Base-by-base conservation (phyloP, 1,139 yeast genomes). In the Hemisphaericaspora subhashii region DNA sequence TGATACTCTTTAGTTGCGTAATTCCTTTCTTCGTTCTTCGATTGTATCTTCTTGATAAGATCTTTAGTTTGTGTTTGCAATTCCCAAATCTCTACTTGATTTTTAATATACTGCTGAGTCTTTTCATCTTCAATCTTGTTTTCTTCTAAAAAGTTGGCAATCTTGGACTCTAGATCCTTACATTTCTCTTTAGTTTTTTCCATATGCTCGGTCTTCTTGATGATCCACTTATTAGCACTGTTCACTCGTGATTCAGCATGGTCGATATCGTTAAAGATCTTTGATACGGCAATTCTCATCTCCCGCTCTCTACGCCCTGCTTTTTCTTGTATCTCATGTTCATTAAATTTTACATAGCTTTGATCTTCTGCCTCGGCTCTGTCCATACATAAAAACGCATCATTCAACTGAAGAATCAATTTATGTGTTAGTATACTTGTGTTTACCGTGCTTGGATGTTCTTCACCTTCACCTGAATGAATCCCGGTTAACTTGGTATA, bases 1-100 rank as follows among this genome's bases (percentile, higher is more conserved):
- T 70, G 71, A 39, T 81, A 77, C 57, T 89, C 95, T 28, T 68
- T 68, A 8, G 68, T 61, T 79, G 85, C 83, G 55, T 86, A 88
- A 38, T 68, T 76, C 41, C 72, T 77, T 51, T 88, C 96, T 24
- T 71, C 55, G 40, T 58, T 50, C 61, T 68, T 53, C 57, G 71
- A 40, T 52, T 68, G 39, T 45, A 64, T 54, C 54, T 62, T 51
- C 57, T 67, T 38, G 53, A 68, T 43, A 61, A 66, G 42, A 47
- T 67, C 48, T 57, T 69, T 33, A 61, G 63, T 52, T 59, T 73
- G 33, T 51, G 66, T 46, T 65, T 69, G 57, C 62, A 59, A 45
- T 50, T 68, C 46, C 76, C 72, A 54, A 56, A 72, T 57, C 57
- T 64, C 44, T 44, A 67, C 25, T 57, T 72, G 66, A 57, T 58